Percentiles rank a stretch among this genome's conserved stretches.
These are phyloP conservation scores for Tuber magnatum DNA, from an alignment of 495 filamentous ascomycete genomes.

Conservation along the genomic window DNA sequence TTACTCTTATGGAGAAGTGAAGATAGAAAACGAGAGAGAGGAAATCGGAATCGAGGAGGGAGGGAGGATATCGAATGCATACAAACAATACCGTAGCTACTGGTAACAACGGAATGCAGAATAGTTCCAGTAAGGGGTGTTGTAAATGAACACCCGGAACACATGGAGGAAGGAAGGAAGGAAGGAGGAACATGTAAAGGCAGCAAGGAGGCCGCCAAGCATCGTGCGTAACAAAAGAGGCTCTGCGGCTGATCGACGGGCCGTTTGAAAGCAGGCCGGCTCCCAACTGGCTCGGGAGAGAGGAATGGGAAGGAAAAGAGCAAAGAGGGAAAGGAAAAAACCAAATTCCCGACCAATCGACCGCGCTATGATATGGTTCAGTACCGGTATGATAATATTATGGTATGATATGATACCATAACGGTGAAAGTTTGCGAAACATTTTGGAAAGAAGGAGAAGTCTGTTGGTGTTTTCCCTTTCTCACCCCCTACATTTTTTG, in stretches of 20 bases:
- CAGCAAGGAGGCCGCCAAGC: background rate
- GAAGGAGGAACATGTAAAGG: background rate
- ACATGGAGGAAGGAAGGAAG: background rate
- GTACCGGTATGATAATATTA: background rate
- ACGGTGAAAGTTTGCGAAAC: no score
- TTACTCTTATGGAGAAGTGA: background rate
- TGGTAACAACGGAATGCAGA: background rate
- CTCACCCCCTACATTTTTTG: no score
- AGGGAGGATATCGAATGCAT: background rate
- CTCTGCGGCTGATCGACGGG: constrained; percentile 2
- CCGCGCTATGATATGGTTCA: background rate
- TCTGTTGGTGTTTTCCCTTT: background rate
- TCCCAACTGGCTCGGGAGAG: background rate
- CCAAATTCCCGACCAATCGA: background rate
- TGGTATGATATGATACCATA: no score
- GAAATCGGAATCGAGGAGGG: background rate
- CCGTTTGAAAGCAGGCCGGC: constrained; percentile 1
- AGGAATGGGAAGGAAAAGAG: background rate
- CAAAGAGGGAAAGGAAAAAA: background rate
- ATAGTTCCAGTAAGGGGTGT: background rate
- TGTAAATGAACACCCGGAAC: background rate
- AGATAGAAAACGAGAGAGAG: background rate
- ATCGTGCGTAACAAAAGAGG: background rate
- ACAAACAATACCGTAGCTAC: background rate
- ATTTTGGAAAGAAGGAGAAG: background rate